phyloP scores from a whole-genome alignment of 495 filamentous ascomycete species.

The Bacidia gigantensis region DNA sequence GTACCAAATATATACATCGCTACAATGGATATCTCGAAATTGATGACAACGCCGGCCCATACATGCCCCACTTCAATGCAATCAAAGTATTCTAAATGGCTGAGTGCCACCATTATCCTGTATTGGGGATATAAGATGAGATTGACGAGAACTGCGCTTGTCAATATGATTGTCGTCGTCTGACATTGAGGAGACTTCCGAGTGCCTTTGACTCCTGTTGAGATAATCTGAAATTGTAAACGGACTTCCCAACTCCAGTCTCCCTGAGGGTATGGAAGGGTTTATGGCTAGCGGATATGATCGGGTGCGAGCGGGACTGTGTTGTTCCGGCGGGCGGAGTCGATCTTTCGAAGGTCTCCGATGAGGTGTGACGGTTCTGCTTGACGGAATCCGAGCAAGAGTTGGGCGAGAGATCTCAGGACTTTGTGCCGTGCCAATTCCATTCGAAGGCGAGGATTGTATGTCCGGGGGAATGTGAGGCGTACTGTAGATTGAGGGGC shows the following conservation, averaged over 20 bases:
- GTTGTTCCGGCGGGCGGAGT: not conserved
- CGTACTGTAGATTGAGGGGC: constrained; percentile 3
- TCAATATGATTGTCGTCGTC: constrained; percentile 5
- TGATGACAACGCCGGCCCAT: not conserved
- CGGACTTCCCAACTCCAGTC: not conserved
- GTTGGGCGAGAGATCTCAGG: constrained; percentile 1
- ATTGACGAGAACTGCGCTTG: constrained; percentile 6
- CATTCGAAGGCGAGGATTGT: constrained; percentile 7
- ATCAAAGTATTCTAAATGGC: constrained; percentile 2
- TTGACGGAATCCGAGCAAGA: not conserved
- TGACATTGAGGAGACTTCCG: constrained; percentile 4
- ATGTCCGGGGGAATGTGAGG: constrained; percentile 5
- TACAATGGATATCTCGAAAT: not conserved
- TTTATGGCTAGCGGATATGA: not conserved
- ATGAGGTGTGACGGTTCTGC: not conserved
- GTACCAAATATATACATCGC: not conserved
- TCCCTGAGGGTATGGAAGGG: not conserved
- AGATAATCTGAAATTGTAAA: constrained; percentile 2
- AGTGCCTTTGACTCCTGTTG: constrained; percentile 1
- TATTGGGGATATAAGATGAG: not conserved
- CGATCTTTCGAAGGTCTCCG: constrained; percentile 2
- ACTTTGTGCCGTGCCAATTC: constrained; percentile 7
- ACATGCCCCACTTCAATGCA: not conserved
- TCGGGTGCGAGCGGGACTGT: not conserved
- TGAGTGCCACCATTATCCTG: constrained; percentile 3